Evolutionary conservation across 305 asterid genomes (phyloP).

Genomic region (Rubia tinctorum): DNA sequence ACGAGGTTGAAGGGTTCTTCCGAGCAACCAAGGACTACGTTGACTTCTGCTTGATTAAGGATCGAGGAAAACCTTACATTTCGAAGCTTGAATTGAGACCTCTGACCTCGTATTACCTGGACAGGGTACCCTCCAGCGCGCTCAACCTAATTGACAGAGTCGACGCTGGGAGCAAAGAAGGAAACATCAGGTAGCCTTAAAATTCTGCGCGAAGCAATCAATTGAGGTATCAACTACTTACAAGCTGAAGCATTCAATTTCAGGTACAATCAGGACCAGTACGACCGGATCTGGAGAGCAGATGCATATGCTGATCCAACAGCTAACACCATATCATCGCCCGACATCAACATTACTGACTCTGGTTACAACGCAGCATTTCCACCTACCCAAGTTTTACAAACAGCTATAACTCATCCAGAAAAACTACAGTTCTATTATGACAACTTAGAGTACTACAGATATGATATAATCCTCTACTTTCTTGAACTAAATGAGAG

Average conservation of each 20-base stretch:
- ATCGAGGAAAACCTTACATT: constrained; percentile 39
- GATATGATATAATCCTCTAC: constrained; percentile 45
- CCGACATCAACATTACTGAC: constrained; percentile 19
- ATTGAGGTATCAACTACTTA: background rate
- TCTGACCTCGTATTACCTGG: constrained; percentile 32
- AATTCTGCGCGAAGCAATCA: background rate
- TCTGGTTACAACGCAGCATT: constrained; percentile 17
- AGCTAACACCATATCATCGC: constrained; percentile 19
- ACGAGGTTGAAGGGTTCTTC: constrained; percentile 45
- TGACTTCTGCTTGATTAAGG: constrained; percentile 46
- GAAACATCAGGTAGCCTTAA: constrained; percentile 40
- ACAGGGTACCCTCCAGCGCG: constrained; percentile 25
- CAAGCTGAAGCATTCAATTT: constrained; percentile 17
- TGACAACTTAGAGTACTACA: constrained; percentile 27
- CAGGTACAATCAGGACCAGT: constrained; percentile 48
- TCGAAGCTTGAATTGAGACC: constrained; percentile 52
- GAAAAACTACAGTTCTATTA: constrained; percentile 41
- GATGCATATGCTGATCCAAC: constrained; percentile 27
- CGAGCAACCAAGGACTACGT: constrained; percentile 38
- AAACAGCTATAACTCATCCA: constrained; percentile 48
- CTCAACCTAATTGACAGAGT: constrained; percentile 51
- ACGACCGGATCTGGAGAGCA: constrained; percentile 52
- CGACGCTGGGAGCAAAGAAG: constrained; percentile 35
- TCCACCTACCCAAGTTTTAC: constrained; percentile 47
- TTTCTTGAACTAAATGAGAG: constrained; percentile 47